Conservation (phyloP, 2,329 filamentous ascomycete species). For the Aureobasidium lini region DNA sequence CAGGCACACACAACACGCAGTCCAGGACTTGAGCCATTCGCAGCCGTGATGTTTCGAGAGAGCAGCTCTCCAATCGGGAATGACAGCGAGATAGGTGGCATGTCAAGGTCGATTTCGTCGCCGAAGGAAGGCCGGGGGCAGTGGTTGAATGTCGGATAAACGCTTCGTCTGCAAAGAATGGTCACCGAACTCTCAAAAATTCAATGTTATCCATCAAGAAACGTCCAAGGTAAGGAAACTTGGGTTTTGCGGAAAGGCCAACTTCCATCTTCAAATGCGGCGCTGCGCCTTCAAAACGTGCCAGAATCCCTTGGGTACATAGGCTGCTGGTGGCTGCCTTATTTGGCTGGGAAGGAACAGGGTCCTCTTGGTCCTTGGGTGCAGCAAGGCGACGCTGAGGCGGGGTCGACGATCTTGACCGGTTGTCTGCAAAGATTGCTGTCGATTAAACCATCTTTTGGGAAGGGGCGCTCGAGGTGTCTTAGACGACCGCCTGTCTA, state of each 20-base stretch:
- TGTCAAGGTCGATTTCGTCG: slow-evolving; percentile 13
- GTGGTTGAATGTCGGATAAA: slow-evolving; percentile 7
- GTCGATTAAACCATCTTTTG: not conserved
- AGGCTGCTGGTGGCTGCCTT: slow-evolving; percentile 4
- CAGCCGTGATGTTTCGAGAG: slow-evolving; percentile 16
- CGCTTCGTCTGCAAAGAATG: not conserved
- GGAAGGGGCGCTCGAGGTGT: not conserved
- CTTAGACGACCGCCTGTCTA: not conserved
- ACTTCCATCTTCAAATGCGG: slow-evolving; percentile 11
- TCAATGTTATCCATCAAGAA: not conserved
- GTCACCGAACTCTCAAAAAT: not conserved
- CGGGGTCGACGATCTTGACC: slow-evolving; percentile 9
- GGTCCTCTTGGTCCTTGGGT: not conserved
- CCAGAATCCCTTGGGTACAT: not conserved
- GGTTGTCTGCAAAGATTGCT: not conserved
- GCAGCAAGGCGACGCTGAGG: not conserved
- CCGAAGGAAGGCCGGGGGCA: not conserved
- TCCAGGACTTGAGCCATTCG: slow-evolving; percentile 19
- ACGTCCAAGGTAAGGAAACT: not conserved
- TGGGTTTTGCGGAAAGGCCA: not conserved
- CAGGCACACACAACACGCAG: slow-evolving; percentile 49
- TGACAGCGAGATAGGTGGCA: slow-evolving; percentile 31
- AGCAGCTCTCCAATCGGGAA: slow-evolving; percentile 24
- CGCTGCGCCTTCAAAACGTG: slow-evolving; percentile 3
- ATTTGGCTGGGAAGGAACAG: not conserved